Evolutionary conservation across 352 stramenopile genomes (phyloP).

Genomic region (Blastocystis sp.): DNA sequence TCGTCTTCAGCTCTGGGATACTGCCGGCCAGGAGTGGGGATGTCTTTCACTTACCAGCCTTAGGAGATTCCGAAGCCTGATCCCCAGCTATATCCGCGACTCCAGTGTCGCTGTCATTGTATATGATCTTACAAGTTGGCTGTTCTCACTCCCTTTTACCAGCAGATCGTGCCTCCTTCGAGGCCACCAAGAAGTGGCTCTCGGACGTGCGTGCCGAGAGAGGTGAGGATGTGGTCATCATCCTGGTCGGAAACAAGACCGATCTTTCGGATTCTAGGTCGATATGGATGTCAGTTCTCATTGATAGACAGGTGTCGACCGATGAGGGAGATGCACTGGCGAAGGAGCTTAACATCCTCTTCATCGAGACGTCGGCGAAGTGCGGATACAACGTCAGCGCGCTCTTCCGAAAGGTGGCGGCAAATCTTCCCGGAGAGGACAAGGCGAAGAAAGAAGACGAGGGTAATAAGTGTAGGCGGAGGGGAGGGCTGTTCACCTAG

Average conservation of each 20-base stretch:
- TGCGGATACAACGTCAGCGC: constrained; percentile 83
- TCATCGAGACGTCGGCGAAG: constrained; percentile 98
- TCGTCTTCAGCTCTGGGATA: constrained; percentile 94
- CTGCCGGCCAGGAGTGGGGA: constrained; percentile 84
- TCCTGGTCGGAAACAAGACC: constrained; percentile 98
- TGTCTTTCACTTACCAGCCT: not conserved
- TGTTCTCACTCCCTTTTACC: not conserved
- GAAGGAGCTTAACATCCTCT: constrained; percentile 93
- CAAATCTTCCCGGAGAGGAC: constrained; percentile 77
- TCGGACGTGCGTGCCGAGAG: constrained; percentile 92
- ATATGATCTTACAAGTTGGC: constrained; percentile 94
- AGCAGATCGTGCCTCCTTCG: constrained; percentile 84
- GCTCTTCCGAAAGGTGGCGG: constrained; percentile 94
- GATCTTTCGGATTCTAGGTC: constrained; percentile 87
- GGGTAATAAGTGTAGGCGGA: constrained; percentile 33
- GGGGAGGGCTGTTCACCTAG: not conserved
- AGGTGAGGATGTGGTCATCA: constrained; percentile 96
- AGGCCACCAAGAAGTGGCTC: constrained; percentile 98
- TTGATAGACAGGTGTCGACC: constrained; percentile 77
- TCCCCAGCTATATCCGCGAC: constrained; percentile 91
- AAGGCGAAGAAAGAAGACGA: constrained; percentile 51
- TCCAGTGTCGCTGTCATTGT: constrained; percentile 97
- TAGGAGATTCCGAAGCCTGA: constrained; percentile 78
- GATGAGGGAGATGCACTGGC: constrained; percentile 94
- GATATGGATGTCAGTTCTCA: constrained; percentile 57